Evolutionary conservation across 2,329 filamentous ascomycete genomes (phyloP), one percentile per base, ranked within the genome.

Genomic region (Neonectria ditissima): DNA sequence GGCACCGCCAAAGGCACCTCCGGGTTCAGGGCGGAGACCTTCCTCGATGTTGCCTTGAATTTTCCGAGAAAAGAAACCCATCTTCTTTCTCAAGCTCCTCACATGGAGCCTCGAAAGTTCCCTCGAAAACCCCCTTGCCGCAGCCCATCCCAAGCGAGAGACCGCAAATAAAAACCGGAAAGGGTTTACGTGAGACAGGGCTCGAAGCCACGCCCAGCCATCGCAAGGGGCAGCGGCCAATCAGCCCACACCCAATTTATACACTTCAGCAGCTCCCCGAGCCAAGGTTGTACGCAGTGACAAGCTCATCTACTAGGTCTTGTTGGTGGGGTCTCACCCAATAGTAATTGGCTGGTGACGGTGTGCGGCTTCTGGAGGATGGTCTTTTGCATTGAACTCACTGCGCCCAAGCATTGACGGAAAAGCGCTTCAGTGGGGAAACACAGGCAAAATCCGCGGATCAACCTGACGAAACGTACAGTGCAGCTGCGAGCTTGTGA

Each of bases 341-440:
- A 56, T 62, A 30, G 37, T 16, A 2, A 13, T 14, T 3, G 28
- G 14, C 39, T 6, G 45, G 59, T 62, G 59, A 56, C 54, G 32
- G 22, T 26, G 22, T 26, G 32, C 28, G 24, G 43, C 51, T 54
- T 50, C 26, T 32, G 44, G 24, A 55, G 53, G 44, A 55, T 48
- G 47, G 30, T 16, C 45, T 61, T 43, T 61, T 55, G 59, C 37
- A 55, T 61, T 41, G 37, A 24, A 48, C 24, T 54, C 14, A n/a
- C n/a, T 14, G 18, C 26, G 28, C 45, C 13, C n/a, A 20, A 32
- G 26, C 26, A 50, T 32, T n/a, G n/a, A 18, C 37, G 4, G 14
- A 39, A 20, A 30, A 14, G 13, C 16, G n/a, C 24, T 9, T 26
- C 44, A 16, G 44, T 14, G 22, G 24, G 22, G 44, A 26, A 14